Conservation (phyloP, 108 stramenopile species). For the Pinguiococcus pyrenoidosus region DNA sequence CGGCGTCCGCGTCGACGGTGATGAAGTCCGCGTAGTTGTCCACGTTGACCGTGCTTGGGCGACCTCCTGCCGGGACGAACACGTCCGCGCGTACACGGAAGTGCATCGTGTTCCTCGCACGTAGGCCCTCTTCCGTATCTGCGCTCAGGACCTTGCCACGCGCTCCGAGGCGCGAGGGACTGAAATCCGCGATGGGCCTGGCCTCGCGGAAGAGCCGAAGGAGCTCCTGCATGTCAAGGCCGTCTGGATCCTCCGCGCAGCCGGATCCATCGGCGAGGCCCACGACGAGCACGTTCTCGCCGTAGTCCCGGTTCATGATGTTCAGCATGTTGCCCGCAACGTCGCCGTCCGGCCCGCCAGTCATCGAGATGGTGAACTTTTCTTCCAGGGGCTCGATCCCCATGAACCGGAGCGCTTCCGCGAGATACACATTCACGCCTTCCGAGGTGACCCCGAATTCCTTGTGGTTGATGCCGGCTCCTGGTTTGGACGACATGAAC, state of each 20-base stretch:
- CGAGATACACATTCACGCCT: constrained; percentile 85
- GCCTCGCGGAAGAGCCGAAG: constrained; percentile 63
- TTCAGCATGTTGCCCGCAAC: constrained; percentile 94
- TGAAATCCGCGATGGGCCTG: constrained; percentile 60
- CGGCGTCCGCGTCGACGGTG: constrained; percentile 42
- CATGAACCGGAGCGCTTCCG: constrained; percentile 65
- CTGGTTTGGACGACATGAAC: constrained; percentile 93
- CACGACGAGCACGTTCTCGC: constrained; percentile 77
- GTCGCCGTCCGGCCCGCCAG: constrained; percentile 95
- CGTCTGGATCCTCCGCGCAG: constrained; percentile 87
- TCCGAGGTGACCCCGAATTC: constrained; percentile 91
- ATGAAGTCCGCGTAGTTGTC: constrained; percentile 68
- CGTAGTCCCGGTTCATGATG: constrained; percentile 85
- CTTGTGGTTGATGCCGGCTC: constrained; percentile 92
- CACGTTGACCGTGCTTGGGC: constrained; percentile 83
- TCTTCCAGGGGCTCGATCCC: constrained; percentile 67
- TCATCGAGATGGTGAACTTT: constrained; percentile 80
- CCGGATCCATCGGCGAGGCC: constrained; percentile 90
- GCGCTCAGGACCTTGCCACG: constrained; percentile 50
- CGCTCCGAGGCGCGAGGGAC: constrained; percentile 41
- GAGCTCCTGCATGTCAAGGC: constrained; percentile 71
- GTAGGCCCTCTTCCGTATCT: constrained; percentile 71
- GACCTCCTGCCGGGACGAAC: constrained; percentile 90
- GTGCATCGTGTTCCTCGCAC: constrained; percentile 91
- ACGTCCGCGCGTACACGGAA: constrained; percentile 83